These are phyloP conservation scores for Psilocybe azurescens DNA, from an alignment of 768 basidiomycete species.

Conservation along the genomic window DNA sequence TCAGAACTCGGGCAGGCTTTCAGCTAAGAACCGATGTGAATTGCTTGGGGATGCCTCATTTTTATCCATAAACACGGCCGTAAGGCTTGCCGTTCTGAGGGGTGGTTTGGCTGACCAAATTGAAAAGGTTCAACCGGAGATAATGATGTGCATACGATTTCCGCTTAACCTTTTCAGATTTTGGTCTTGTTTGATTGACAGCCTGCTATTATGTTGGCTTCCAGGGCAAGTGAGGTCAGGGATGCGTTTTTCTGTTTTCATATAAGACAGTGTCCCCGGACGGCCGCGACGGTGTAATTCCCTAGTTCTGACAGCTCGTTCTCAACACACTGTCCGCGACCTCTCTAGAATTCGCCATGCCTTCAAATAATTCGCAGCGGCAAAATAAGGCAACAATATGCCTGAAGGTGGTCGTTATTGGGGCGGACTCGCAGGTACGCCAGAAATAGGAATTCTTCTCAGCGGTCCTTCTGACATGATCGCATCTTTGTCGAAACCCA, in stretches of 20 bases:
- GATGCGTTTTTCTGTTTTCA: background rate
- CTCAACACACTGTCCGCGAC: background rate
- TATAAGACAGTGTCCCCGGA: slow-evolving; percentile 11
- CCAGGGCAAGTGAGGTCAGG: background rate
- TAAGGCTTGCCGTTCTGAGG: background rate
- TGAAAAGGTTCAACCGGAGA: slow-evolving; percentile 1
- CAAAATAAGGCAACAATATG: slow-evolving; percentile 15
- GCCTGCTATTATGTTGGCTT: slow-evolving; percentile 21
- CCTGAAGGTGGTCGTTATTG: slow-evolving; percentile 37
- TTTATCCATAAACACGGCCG: background rate
- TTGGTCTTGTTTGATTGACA: slow-evolving; percentile 19
- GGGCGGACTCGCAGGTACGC: slow-evolving; percentile 47
- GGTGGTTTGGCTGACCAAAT: background rate
- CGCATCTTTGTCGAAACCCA: background rate
- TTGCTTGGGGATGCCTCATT: background rate
- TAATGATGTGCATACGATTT: slow-evolving; percentile 12
- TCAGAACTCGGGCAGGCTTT: background rate
- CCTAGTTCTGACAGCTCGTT: slow-evolving; percentile 6
- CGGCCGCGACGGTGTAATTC: slow-evolving; percentile 1
- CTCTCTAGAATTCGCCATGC: slow-evolving; percentile 6
- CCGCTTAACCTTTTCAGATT: slow-evolving; percentile 17
- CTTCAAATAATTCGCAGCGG: slow-evolving; percentile 8
- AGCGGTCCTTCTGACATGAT: background rate
- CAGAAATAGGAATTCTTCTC: background rate
- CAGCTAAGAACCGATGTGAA: background rate